These are phyloP conservation scores for Ophiostoma triangulosporum DNA, from an alignment of 2,329 filamentous ascomycete genomes.

Conservation along the genomic window DNA sequence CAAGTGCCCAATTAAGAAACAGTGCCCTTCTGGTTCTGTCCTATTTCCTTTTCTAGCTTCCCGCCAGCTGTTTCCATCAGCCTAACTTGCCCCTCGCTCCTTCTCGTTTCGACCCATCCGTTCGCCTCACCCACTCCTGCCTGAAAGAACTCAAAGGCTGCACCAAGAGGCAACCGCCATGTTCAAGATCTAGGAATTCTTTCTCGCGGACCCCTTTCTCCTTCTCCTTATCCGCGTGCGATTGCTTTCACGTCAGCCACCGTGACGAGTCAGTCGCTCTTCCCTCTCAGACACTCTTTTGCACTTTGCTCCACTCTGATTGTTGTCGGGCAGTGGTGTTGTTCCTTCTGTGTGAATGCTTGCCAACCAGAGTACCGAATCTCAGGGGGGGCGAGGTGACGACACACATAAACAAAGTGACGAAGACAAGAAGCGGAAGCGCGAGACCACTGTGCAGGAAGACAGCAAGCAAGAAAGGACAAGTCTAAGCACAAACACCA, in stretches of 20 bases:
- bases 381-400: constrained; percentile 7
- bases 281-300: not conserved
- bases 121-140: not conserved
- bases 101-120: not conserved
- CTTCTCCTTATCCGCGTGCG: not conserved
- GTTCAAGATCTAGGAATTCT: constrained; percentile 17
- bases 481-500: not conserved
- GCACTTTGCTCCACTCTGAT: not conserved
- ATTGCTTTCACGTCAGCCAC: constrained; percentile 9
- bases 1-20: not conserved
- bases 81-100: not conserved
- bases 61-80: not conserved
- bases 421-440: constrained; percentile 10
- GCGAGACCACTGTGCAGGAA: not conserved
- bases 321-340: not conserved
- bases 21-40: not conserved
- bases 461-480: not conserved
- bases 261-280: constrained; percentile 4
- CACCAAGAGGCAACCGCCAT: constrained; percentile 15
- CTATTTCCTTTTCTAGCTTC: not conserved
- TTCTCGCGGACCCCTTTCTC: constrained; percentile 14
- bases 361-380: not conserved
- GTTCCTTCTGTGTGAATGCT: constrained; percentile 8
- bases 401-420: constrained; percentile 4
- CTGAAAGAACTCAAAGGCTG: not conserved